phyloP scores from a whole-genome alignment of 192 early-diverging fungal genomes.

The Dispira simplex region DNA sequence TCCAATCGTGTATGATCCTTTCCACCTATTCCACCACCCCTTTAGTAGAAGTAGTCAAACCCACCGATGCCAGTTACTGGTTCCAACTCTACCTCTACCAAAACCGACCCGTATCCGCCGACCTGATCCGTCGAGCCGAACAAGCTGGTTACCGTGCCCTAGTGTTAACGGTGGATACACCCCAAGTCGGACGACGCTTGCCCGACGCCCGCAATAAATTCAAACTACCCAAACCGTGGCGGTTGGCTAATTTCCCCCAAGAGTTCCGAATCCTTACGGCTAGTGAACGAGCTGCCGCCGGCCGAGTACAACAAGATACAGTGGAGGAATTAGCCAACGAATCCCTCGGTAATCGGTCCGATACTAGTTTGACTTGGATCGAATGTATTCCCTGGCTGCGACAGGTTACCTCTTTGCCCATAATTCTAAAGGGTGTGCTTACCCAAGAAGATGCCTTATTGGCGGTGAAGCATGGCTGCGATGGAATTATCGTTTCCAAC shows the following conservation, averaged over 20 bases:
- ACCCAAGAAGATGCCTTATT: constrained; percentile 77
- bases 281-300: background rate
- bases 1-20: constrained; percentile 34
- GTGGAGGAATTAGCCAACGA: constrained; percentile 9
- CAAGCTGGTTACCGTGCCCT: constrained; percentile 55
- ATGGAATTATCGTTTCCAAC: constrained; percentile 86
- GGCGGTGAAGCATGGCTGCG: constrained; percentile 58
- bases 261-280: constrained; percentile 10
- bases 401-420: constrained; percentile 67
- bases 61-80: constrained; percentile 31
- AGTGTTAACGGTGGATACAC: constrained; percentile 41
- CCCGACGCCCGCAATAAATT: constrained; percentile 36
- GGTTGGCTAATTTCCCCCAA: constrained; percentile 43
- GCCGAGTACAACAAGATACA: background rate
- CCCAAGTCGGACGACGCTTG: constrained; percentile 33
- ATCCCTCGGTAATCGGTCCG: constrained; percentile 30
- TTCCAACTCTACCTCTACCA: constrained; percentile 77
- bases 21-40: constrained; percentile 42
- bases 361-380: constrained; percentile 71
- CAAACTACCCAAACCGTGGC: constrained; percentile 39
- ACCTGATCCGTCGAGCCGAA: constrained; percentile 58
- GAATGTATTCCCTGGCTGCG: constrained; percentile 73
- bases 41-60: constrained; percentile 42
- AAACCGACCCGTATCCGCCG: constrained; percentile 54
- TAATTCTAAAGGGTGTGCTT: constrained; percentile 87